Base-by-base conservation (phyloP, 2,329 filamentous ascomycete species). In the Fusarium caatingaense region DNA sequence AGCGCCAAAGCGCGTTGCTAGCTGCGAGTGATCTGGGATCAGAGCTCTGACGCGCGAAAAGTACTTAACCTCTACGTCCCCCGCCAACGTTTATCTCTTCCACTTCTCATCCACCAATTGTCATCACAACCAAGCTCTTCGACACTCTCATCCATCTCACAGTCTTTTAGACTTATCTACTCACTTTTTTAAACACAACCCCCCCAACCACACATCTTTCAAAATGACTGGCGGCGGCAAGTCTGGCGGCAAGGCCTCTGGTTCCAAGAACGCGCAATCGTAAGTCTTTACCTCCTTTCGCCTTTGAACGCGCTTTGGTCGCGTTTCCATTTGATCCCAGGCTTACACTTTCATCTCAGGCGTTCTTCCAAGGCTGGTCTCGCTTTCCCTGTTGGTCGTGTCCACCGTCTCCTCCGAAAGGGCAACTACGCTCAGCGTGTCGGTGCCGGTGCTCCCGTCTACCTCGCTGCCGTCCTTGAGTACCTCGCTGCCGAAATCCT, bases 211-310 rank as follows among this genome's bases (percentile, higher is more conserved):
- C 60, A 56, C 20, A 77, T 79, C 74, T 76, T 79, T 89, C 91
- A 98, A 93, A 92, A 99, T 99, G 96, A 97, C 96, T 93, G 95
- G 95, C 90, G 95, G 95, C 85, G 96, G 96, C 86, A 99, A 99
- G 88, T 98, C 95, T 87, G 96, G 96, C 86, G 96, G 96, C 91
- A 98, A 98, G 92, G 94, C 95, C 88, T 95, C 92, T 87, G 94
- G 94, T 87, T 92, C 92, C 88, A 99, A 99, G 93, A 97, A 92
- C 89, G 93, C 96, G 81, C 96, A 98, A 89, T 98, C 94, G 96
- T 98, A 87, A 91, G 94, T 72, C 23, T 15, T 41, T 23, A 18
- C n/a, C 27, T 45, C 21, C 55, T 46, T 46, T 56, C 55, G 25
- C 9, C 8, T 16, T 18, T 5, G 8, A 27, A 20, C 54, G 56